These are phyloP conservation scores for Gaillardinia entomophila DNA, from an alignment of 805 yeast species.

Conservation along the genomic window DNA sequence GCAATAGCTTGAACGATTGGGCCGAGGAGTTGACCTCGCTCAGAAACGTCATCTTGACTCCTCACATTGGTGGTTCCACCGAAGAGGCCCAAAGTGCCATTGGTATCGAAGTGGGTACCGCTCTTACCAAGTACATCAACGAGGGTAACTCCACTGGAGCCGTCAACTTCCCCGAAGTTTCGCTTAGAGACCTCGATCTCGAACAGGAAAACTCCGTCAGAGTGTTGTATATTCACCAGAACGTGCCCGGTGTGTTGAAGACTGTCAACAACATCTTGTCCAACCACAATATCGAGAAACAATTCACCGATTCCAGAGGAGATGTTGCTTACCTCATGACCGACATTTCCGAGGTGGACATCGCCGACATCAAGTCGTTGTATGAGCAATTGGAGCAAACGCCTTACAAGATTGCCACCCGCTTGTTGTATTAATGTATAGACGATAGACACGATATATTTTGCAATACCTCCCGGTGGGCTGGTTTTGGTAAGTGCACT, in stretches of 20 bases:
- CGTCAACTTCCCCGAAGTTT: conserved; percentile 98
- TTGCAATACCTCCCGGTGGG: too few species aligned
- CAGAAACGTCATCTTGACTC: conserved; percentile 88
- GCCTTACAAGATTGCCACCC: conserved; percentile 84
- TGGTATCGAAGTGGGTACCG: conserved; percentile 85
- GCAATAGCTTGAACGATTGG: conserved; percentile 72
- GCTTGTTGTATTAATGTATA: conserved; percentile 65
- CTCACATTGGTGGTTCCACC: conserved; percentile 98
- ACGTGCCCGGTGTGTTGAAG: conserved; percentile 97
- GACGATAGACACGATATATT: background rate
- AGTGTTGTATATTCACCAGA: conserved; percentile 92
- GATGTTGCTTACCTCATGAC: conserved; percentile 98
- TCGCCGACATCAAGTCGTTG: conserved; percentile 75
- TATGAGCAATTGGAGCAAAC: conserved; percentile 85
- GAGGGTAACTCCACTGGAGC: conserved; percentile 95
- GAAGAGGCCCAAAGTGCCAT: conserved; percentile 98
- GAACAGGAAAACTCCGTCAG: conserved; percentile 87
- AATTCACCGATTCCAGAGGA: conserved; percentile 94
- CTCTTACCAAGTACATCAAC: conserved; percentile 85
- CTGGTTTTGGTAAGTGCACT: too few species aligned
- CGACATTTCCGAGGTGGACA: conserved; percentile 82
- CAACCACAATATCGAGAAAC: conserved; percentile 94
- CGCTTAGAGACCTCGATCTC: conserved; percentile 78
- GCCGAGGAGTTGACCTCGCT: conserved; percentile 73
- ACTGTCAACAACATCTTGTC: conserved; percentile 95